Evolutionary conservation across 2,329 filamentous ascomycete genomes (phyloP).

Genomic region (Westerdykella aurantiaca): DNA sequence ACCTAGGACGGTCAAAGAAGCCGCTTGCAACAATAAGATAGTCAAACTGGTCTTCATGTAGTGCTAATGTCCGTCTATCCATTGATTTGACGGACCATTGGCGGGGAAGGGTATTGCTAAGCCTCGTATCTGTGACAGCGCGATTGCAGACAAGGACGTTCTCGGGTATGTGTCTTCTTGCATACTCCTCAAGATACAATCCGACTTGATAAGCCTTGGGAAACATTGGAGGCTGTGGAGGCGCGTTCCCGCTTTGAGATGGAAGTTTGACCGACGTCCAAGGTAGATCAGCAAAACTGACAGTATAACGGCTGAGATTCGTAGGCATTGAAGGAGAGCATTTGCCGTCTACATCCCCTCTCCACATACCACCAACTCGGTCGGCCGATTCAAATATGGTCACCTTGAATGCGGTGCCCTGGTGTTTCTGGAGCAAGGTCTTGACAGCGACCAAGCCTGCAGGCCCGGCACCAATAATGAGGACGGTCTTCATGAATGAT

Average conservation of each 20-base stretch:
- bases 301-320: slow-evolving; percentile 73
- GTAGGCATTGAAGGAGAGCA: slow-evolving; percentile 55
- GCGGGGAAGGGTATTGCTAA: slow-evolving; percentile 4
- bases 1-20: slow-evolving; percentile 54
- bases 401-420: slow-evolving; percentile 53
- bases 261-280: slow-evolving; percentile 52
- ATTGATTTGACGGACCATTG: slow-evolving; percentile 19
- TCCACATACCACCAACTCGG: slow-evolving; percentile 72
- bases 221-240: slow-evolving; percentile 52
- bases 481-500: slow-evolving; percentile 29
- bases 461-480: slow-evolving; percentile 42
- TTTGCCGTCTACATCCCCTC: slow-evolving; percentile 50
- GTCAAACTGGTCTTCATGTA: slow-evolving; percentile 50
- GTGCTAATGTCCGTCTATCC: slow-evolving; percentile 10
- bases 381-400: slow-evolving; percentile 63
- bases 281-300: slow-evolving; percentile 58
- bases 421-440: slow-evolving; percentile 58
- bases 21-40: slow-evolving; percentile 67
- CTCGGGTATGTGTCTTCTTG: slow-evolving; percentile 50
- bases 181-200: slow-evolving; percentile 62
- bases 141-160: slow-evolving; percentile 48
- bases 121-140: slow-evolving; percentile 27
- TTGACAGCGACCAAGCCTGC: slow-evolving; percentile 51
- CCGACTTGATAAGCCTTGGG: slow-evolving; percentile 74
- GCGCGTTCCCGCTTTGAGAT: background rate